These are phyloP conservation scores for Fusarium begoniae DNA, from an alignment of 2,329 filamentous ascomycete genomes.

Conservation along the genomic window DNA sequence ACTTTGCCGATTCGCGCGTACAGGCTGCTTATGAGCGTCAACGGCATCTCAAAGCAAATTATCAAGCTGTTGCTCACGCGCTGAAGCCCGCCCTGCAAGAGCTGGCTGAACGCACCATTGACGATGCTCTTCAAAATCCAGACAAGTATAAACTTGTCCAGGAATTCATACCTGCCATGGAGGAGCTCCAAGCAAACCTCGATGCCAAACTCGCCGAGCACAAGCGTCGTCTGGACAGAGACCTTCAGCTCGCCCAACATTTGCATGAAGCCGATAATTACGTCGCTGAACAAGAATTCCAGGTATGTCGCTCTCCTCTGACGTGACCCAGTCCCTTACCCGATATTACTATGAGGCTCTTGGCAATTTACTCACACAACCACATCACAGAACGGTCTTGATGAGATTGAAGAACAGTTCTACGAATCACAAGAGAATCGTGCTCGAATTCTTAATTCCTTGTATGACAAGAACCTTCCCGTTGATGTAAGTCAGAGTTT, in stretches of 20 bases:
- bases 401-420: conserved; percentile 53
- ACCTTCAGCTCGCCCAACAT: conserved; percentile 52
- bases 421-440: conserved; percentile 57
- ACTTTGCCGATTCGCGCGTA: conserved; percentile 62
- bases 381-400: conserved; percentile 48
- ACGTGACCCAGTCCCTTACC: conserved; percentile 25
- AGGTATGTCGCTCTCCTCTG: conserved; percentile 46
- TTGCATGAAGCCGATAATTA: conserved; percentile 47
- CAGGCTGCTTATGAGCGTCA: conserved; percentile 71
- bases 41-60: conserved; percentile 72
- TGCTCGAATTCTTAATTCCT: conserved; percentile 55
- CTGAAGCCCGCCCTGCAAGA: conserved; percentile 73
- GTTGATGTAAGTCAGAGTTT: conserved; percentile 56
- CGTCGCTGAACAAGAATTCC: conserved; percentile 48
- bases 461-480: conserved; percentile 56
- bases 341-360: conserved; percentile 36
- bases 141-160: conserved; percentile 61
- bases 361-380: conserved; percentile 28
- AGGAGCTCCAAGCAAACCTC: conserved; percentile 55
- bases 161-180: conserved; percentile 62
- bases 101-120: conserved; percentile 68
- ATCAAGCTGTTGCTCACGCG: conserved; percentile 68
- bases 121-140: conserved; percentile 64
- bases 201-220: conserved; percentile 45
- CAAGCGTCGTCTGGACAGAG: conserved; percentile 46